A percentile compares a stretch with the other conserved stretches of the same genome.
Evolutionary conservation across 108 stramenopile genomes (phyloP).

Genomic region (Skeletonema marinoi): DNA sequence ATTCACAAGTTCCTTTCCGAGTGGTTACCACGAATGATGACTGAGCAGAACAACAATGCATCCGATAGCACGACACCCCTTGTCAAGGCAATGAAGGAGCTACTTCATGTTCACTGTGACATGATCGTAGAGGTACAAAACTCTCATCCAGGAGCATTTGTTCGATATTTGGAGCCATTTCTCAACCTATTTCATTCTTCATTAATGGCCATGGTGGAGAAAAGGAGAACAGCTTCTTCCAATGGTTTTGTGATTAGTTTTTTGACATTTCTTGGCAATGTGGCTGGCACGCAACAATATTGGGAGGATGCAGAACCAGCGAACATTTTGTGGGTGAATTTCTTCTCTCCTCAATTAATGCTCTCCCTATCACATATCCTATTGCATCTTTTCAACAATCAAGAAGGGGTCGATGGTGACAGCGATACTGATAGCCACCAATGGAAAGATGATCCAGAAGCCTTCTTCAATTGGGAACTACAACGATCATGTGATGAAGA

Average conservation of each 20-base stretch:
- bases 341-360: constrained; percentile 30
- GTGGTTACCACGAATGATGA: constrained; percentile 14
- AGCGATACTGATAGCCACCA: neutral
- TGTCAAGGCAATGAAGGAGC: constrained; percentile 10
- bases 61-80: neutral
- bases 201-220: constrained; percentile 9
- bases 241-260: constrained; percentile 13
- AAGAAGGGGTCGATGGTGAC: constrained; percentile 13
- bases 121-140: constrained; percentile 31
- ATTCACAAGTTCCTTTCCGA: constrained; percentile 31
- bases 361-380: constrained; percentile 9
- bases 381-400: constrained; percentile 21
- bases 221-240: neutral
- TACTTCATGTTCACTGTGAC: constrained; percentile 27
- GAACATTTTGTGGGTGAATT: constrained; percentile 9
- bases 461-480: constrained; percentile 31
- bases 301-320: neutral
- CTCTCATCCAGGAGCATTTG: constrained; percentile 21
- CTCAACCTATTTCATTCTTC: constrained; percentile 31
- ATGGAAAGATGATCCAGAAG: constrained; percentile 49
- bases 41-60: neutral
- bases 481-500: constrained; percentile 36
- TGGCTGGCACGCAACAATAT: constrained; percentile 5
- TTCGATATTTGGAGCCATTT: constrained; percentile 31
- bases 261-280: constrained; percentile 32